phyloP scores from a whole-genome alignment of 2,329 filamentous ascomycete genomes.

The Cercospora citrullina region DNA sequence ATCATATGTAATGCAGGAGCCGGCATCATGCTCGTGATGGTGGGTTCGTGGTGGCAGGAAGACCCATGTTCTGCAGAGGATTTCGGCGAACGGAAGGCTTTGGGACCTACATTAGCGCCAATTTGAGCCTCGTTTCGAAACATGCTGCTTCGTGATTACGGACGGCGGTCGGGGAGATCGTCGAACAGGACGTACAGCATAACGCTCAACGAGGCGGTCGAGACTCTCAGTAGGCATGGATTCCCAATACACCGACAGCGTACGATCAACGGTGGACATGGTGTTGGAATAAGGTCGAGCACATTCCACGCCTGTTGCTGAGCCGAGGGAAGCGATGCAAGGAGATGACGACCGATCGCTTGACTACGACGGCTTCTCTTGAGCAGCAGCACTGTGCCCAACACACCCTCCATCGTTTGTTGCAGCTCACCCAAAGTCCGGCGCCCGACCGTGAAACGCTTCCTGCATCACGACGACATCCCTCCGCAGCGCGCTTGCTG shows the following conservation, averaged over 20 bases:
- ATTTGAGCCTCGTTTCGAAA: not conserved
- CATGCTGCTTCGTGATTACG: not conserved
- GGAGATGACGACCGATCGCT: not conserved
- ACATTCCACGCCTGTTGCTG: conserved; percentile 9
- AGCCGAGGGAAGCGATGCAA: conserved; percentile 9
- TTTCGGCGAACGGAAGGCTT: not conserved
- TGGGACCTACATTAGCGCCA: not conserved
- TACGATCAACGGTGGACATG: not conserved
- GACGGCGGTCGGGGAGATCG: conserved; percentile 1
- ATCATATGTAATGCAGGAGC: not conserved
- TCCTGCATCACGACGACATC: not conserved
- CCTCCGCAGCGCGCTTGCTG: not conserved
- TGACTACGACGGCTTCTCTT: not conserved
- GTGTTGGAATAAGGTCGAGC: conserved; percentile 1
- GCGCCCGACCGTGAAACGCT: not conserved
- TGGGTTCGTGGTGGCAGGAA: conserved; percentile 2
- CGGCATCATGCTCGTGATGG: not conserved
- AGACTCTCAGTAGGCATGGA: not conserved
- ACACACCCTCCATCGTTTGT: not conserved
- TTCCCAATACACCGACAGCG: not conserved
- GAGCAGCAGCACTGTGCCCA: not conserved
- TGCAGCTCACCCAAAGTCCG: not conserved
- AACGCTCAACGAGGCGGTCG: not conserved
- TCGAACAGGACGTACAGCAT: not conserved
- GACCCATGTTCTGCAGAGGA: conserved; percentile 6